Percentiles rank a stretch among this genome's conserved stretches.
phyloP scores from a whole-genome alignment of 768 basidiomycete species.

The Leccinum ochraceum region DNA sequence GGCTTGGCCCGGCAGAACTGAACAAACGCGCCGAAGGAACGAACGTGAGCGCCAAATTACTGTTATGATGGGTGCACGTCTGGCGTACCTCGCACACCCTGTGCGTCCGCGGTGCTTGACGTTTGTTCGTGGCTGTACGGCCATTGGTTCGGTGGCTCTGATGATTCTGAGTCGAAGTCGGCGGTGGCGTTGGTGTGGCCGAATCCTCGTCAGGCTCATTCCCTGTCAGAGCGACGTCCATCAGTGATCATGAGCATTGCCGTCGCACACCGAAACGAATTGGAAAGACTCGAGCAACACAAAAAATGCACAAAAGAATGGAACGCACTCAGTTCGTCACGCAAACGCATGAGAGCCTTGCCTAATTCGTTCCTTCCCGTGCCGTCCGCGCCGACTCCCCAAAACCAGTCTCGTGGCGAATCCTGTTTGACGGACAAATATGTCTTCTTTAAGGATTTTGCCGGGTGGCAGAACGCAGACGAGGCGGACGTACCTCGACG shows the following conservation, averaged over 20 bases:
- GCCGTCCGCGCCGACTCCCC: constrained; percentile 70
- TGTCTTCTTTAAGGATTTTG: background rate
- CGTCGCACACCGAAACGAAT: background rate
- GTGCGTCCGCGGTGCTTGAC: constrained; percentile 12
- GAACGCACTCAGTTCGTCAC: constrained; percentile 48
- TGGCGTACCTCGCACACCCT: constrained; percentile 27
- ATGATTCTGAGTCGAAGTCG: constrained; percentile 7
- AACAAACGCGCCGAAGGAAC: background rate
- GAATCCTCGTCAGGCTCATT: constrained; percentile 8
- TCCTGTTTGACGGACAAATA: constrained; percentile 41
- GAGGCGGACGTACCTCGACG: constrained; percentile 52
- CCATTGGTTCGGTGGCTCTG: constrained; percentile 3
- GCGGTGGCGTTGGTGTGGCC: background rate
- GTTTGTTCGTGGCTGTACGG: constrained; percentile 2
- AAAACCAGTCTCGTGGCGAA: constrained; percentile 74
- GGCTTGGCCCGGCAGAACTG: constrained; percentile 56
- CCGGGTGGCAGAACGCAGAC: background rate
- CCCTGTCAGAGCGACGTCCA: constrained; percentile 2
- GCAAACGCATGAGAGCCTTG: constrained; percentile 64
- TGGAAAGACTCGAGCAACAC: background rate
- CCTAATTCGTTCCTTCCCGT: constrained; percentile 73
- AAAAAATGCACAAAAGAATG: background rate
- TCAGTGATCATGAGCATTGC: constrained; percentile 6
- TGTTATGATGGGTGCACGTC: background rate
- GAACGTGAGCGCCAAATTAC: background rate